Evolutionary conservation across 805 yeast genomes (phyloP).

Genomic region (Myxozyma melibiosi): DNA sequence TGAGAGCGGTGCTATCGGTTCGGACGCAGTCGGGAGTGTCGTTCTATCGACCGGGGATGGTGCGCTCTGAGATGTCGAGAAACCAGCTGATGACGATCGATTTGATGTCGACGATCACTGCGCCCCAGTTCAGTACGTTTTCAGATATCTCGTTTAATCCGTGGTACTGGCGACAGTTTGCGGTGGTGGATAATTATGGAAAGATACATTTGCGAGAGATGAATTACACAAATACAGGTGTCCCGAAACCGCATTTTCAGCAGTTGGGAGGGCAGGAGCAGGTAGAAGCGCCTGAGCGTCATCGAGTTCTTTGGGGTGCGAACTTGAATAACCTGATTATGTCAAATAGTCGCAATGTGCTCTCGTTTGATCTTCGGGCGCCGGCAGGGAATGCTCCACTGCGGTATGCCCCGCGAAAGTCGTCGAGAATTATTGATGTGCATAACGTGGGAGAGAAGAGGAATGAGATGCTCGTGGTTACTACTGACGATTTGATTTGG

Average conservation of each 20-base stretch:
- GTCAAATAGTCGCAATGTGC: conserved; percentile 7
- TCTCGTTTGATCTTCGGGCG: conserved; percentile 19
- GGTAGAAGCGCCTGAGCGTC: background rate
- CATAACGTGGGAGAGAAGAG: conserved; percentile 32
- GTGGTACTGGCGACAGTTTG: conserved; percentile 39
- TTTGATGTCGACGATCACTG: background rate
- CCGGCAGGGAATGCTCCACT: background rate
- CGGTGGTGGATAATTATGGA: conserved; percentile 50
- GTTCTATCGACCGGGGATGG: conserved; percentile 29
- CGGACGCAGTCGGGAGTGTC: conserved; percentile 8
- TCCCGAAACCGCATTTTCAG: background rate
- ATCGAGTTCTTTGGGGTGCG: conserved; percentile 24
- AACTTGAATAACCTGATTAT: conserved; percentile 22
- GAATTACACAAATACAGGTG: background rate
- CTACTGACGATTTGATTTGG: conserved; percentile 68
- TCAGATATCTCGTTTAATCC: conserved; percentile 48
- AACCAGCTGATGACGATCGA: conserved; percentile 6
- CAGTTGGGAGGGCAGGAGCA: background rate
- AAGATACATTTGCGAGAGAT: background rate
- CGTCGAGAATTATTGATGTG: conserved; percentile 13
- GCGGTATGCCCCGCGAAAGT: conserved; percentile 1
- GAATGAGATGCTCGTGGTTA: conserved; percentile 55
- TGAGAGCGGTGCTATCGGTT: conserved; percentile 18
- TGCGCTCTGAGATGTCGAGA: conserved; percentile 13
- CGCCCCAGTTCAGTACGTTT: background rate